Percentiles rank a stretch among this genome's conserved stretches.
These are phyloP conservation scores for Guyanaporus albipodus DNA, from an alignment of 768 basidiomycete genomes.

Conservation along the genomic window DNA sequence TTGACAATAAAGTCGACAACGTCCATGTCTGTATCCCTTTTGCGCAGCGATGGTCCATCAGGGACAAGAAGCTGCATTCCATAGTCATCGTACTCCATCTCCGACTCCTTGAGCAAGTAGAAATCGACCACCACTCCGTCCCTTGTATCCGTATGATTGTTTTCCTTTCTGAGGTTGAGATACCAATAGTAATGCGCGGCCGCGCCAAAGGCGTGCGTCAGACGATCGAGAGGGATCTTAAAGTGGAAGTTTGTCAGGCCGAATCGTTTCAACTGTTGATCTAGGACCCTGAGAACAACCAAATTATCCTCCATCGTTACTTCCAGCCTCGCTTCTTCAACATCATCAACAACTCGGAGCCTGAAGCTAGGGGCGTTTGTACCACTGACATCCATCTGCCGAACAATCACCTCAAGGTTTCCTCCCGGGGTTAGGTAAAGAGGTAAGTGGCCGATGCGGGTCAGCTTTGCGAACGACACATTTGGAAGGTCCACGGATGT, in stretches of 20 bases:
- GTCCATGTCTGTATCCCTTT: neutral
- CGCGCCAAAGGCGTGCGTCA: constrained; percentile 1
- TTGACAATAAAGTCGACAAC: constrained; percentile 24
- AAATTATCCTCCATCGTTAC: neutral
- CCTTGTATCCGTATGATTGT: neutral
- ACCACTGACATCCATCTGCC: no score
- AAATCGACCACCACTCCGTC: constrained; percentile 11
- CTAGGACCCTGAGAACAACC: constrained; percentile 3
- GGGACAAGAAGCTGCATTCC: neutral
- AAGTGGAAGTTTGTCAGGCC: constrained; percentile 2
- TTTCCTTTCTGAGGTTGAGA: constrained; percentile 10
- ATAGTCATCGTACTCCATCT: neutral
- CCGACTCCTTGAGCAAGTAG: neutral
- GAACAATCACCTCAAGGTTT: no score
- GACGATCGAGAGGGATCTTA: neutral
- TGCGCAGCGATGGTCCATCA: constrained; percentile 1
- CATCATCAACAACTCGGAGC: neutral
- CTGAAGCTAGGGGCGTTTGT: neutral
- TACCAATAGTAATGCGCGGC: constrained; percentile 22
- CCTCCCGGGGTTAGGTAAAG: neutral
- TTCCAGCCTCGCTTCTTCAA: constrained; percentile 1
- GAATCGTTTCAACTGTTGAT: neutral
- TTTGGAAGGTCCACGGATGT: neutral
- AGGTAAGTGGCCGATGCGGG: neutral
- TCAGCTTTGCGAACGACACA: constrained; percentile 3